Percentiles rank a stretch among this genome's conserved stretches.
These are phyloP conservation scores for Tothia fuscella DNA, from an alignment of 2,329 filamentous ascomycete species.

Conservation along the genomic window DNA sequence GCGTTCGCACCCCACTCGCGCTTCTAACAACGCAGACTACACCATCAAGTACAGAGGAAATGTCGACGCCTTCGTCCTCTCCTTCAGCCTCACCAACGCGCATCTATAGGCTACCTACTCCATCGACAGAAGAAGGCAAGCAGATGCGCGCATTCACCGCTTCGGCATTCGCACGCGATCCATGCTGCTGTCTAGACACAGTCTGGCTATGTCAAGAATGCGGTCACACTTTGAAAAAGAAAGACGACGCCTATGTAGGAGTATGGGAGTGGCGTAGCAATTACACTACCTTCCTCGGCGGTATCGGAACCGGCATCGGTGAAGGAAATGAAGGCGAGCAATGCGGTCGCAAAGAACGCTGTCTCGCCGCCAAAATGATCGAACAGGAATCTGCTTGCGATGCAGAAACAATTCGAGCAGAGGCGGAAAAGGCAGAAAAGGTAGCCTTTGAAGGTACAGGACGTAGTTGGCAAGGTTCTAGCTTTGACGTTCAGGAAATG, in stretches of 20 bases:
- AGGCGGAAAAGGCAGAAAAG: constrained; percentile 21
- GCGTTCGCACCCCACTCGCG: constrained; percentile 58
- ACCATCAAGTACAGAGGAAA: constrained; percentile 15
- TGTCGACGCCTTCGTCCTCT: constrained; percentile 16
- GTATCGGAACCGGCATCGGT: constrained; percentile 75
- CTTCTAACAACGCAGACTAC: constrained; percentile 28
- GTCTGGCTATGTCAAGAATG: constrained; percentile 84
- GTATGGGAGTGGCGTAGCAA: constrained; percentile 86
- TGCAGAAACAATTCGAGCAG: constrained; percentile 48
- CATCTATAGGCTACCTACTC: constrained; percentile 5
- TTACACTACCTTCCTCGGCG: constrained; percentile 67
- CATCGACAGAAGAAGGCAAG: not conserved
- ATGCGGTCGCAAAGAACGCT: constrained; percentile 67
- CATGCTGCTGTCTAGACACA: constrained; percentile 46
- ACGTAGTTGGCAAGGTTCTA: constrained; percentile 46
- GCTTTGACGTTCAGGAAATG: constrained; percentile 78
- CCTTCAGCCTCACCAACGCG: constrained; percentile 13
- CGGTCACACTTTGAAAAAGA: constrained; percentile 54
- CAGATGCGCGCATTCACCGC: constrained; percentile 27
- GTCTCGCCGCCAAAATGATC: constrained; percentile 63
- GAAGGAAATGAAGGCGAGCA: constrained; percentile 80
- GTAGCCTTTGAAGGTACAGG: constrained; percentile 16
- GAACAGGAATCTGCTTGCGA: constrained; percentile 81
- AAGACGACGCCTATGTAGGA: constrained; percentile 46
- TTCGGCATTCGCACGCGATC: constrained; percentile 39